Percentiles rank a stretch among this genome's conserved stretches.
phyloP scores from a whole-genome alignment of 2,329 filamentous ascomycete species.

The Colletotrichum siamense region DNA sequence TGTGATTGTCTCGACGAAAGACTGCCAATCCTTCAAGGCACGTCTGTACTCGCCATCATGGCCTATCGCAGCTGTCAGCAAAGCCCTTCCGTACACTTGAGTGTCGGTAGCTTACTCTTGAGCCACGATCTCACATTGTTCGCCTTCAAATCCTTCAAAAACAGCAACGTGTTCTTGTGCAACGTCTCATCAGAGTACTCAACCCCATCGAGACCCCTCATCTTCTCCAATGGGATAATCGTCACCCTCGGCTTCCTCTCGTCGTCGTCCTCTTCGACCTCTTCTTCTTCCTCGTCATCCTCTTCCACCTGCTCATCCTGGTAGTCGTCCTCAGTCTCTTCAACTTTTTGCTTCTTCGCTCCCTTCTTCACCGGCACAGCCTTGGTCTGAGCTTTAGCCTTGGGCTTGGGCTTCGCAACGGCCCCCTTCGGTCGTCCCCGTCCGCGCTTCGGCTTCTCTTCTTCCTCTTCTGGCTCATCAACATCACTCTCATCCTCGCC shows the following conservation, averaged over 20 bases:
- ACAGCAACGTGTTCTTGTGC: slow-evolving; percentile 63
- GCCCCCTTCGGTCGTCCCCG: slow-evolving; percentile 15
- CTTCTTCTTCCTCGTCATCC: slow-evolving; percentile 22
- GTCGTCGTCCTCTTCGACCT: slow-evolving; percentile 35
- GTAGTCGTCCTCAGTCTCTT: slow-evolving; percentile 17
- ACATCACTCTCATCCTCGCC: slow-evolving; percentile 21
- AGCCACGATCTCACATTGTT: slow-evolving; percentile 67
- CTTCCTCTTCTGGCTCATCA: slow-evolving; percentile 18
- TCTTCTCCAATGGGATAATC: slow-evolving; percentile 45
- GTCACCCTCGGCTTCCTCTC: slow-evolving; percentile 41
- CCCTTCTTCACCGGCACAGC: slow-evolving; percentile 30
- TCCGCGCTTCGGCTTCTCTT: slow-evolving; percentile 23
- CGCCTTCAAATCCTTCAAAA: slow-evolving; percentile 62
- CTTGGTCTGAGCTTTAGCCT: slow-evolving; percentile 7
- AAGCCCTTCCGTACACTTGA: background rate
- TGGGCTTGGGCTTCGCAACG: background rate
- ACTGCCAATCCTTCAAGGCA: slow-evolving; percentile 81
- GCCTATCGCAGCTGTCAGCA: slow-evolving; percentile 49
- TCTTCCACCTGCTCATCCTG: slow-evolving; percentile 25
- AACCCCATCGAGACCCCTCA: slow-evolving; percentile 45
- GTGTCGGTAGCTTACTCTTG: slow-evolving; percentile 34
- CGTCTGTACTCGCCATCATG: slow-evolving; percentile 82
- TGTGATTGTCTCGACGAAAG: slow-evolving; percentile 76
- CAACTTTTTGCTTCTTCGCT: slow-evolving; percentile 25
- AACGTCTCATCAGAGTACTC: slow-evolving; percentile 58